Evolutionary conservation across 2,329 filamentous ascomycete genomes (phyloP), one percentile per base, ranked within the genome.

Genomic region (Tolypocladium nubicola): DNA sequence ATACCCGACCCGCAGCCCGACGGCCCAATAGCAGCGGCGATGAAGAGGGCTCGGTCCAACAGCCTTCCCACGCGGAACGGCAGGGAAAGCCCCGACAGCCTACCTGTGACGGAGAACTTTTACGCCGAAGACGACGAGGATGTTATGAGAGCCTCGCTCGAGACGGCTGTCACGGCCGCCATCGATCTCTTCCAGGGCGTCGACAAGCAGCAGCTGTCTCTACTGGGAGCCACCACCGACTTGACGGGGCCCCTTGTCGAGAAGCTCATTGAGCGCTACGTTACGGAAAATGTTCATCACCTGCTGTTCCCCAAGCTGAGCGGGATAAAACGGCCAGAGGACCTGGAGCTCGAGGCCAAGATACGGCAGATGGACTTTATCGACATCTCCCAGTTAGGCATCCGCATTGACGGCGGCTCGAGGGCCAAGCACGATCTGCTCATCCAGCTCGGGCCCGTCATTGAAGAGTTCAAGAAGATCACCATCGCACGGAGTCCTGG

Each of bases 141-240:
- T 63, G 80, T 90, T 37, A 93, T 99, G 86, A 82, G 93, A 57
- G 86, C 86, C 26, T 90, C 91, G 19, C 76, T 97, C 16, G 94
- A 99, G 72, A 95, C 89, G 1, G 92, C 93, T 1, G 89, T 99
- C 13, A 96, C 90, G 11, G 84, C 89, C 11, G 94, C 92, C 0
- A 97, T 99, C 63, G 94, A 99, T 66, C 79, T 97, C 1, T 99
- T 99, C 63, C 93, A 97, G 66, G 86, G 86, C 59, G 93, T 99
- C 7, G 94, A 99, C 69, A 96, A 96, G 70, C 90, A 96, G 66
- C 94, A 97, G 66, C 77, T 99, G 35, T 97, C 93, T 3, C 79
- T 96, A 40, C 79, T 99, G 5, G 94, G 92, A 21, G 89, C 92
- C 5, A 96, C 91, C 1, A 99, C 95, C 2, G 91, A 97, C 68